These are phyloP conservation scores for Tagetes patula DNA, from an alignment of 129 eudicot genomes.

Conservation along the genomic window DNA sequence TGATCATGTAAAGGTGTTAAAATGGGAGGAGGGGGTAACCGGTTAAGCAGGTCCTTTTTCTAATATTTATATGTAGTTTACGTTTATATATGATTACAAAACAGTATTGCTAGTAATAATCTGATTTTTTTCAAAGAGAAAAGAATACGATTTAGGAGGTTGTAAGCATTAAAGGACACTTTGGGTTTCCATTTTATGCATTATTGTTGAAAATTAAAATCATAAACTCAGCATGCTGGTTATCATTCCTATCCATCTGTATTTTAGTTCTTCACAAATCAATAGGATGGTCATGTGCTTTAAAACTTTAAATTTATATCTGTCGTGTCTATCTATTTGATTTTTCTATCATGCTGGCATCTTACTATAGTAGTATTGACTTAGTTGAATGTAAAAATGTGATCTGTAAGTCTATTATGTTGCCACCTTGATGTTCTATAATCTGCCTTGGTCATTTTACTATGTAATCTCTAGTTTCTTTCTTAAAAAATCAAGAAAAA, in stretches of 20 bases:
- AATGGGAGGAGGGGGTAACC: background rate
- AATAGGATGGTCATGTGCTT: conserved; percentile 18
- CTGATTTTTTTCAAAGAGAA: background rate
- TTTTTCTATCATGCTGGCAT: background rate
- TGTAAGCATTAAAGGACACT: conserved; percentile 4
- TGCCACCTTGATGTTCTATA: background rate
- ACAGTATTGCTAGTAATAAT: background rate
- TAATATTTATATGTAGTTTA: background rate
- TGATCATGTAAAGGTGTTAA: background rate
- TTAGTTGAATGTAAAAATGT: background rate
- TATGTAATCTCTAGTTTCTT: background rate
- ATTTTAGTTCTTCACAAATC: conserved; percentile 6
- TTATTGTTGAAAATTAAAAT: background rate
- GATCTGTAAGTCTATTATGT: background rate
- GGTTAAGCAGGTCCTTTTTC: background rate
- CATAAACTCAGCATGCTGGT: background rate
- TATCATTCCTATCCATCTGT: background rate
- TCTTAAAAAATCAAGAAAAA: background rate
- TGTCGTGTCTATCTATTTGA: background rate
- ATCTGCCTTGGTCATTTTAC: background rate
- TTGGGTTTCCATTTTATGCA: background rate
- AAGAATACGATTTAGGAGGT: background rate
- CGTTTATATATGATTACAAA: background rate
- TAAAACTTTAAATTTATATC: conserved; percentile 6
- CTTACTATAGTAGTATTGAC: background rate